Percentiles rank a stretch among this genome's conserved stretches.
phyloP scores from a whole-genome alignment of 1,139 yeast species.

The Arxiozyma telluris region DNA sequence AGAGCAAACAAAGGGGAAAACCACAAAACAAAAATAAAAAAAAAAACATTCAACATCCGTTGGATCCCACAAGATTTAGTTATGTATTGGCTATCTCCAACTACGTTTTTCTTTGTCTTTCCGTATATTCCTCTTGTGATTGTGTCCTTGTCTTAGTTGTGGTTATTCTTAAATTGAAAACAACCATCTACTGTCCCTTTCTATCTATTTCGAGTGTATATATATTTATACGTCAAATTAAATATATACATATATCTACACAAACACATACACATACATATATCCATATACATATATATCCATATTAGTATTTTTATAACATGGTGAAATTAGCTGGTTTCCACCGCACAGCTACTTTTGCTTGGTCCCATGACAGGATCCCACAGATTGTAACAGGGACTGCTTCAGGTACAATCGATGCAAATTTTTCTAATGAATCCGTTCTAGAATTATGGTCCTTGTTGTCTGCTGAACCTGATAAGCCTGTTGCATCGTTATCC shows the following conservation, averaged over 20 bases:
- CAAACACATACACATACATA: not conserved
- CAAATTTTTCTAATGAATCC: conserved; percentile 72
- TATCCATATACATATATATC: no score
- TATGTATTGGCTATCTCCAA: not conserved
- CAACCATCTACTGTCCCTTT: not conserved
- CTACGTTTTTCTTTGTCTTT: not conserved
- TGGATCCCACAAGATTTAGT: no score
- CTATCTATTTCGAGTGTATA: not conserved
- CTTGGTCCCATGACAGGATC: conserved; percentile 77
- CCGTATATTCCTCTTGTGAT: not conserved
- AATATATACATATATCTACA: not conserved
- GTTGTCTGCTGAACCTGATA: conserved; percentile 34
- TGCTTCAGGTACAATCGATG: conserved; percentile 90
- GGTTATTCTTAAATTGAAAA: not conserved
- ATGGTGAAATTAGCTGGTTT: conserved; percentile 86
- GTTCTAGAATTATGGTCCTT: conserved; percentile 73
- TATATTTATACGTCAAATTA: no score
- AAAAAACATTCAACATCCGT: not conserved
- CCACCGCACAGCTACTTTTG: conserved; percentile 80
- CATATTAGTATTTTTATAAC: conserved; percentile 13
- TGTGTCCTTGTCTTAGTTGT: no score
- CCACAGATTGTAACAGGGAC: conserved; percentile 85
- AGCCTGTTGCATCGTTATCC: conserved; percentile 51
- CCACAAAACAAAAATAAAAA: no score
- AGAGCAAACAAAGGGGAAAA: not conserved